Percentiles rank a stretch among this genome's conserved stretches.
Conservation (phyloP, 768 basidiomycete genomes). For the Chalciporus piperatus region DNA sequence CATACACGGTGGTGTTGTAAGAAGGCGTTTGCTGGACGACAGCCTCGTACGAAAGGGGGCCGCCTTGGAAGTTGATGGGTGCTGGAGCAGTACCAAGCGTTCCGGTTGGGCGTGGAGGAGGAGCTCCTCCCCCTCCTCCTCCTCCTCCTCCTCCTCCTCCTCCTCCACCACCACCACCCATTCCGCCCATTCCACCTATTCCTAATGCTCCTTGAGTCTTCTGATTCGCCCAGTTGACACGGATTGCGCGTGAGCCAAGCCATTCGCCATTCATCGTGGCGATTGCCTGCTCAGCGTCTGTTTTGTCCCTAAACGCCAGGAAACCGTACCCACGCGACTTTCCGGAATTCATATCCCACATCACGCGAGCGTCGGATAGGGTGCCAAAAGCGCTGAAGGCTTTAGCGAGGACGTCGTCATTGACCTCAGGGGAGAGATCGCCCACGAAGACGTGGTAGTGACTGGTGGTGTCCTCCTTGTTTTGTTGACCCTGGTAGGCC, state of each 20-base stretch:
- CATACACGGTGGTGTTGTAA: conserved; percentile 96
- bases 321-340: conserved; percentile 98
- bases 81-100: conserved; percentile 70
- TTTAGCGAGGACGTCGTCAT: conserved; percentile 93
- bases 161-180: too few species aligned
- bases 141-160: too few species aligned
- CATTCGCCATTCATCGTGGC: conserved; percentile 99
- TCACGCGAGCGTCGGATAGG: conserved; percentile 95
- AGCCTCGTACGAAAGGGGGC: conserved; percentile 88
- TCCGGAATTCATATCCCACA: conserved; percentile 99
- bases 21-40: conserved; percentile 91
- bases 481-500: conserved; percentile 98
- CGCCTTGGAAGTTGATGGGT: conserved; percentile 88
- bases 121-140: conserved; percentile 22
- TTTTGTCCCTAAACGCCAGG: conserved; percentile 97
- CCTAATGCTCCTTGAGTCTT: conserved; percentile 71
- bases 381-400: conserved; percentile 97
- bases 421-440: conserved; percentile 99
- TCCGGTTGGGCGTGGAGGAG: conserved; percentile 41
- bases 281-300: conserved; percentile 98
- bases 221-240: conserved; percentile 99
- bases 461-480: conserved; percentile 97
- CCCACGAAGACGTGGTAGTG: conserved; percentile 99
- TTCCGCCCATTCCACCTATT: too few species aligned
- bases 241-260: conserved; percentile 96